phyloP scores from a whole-genome alignment of 176 grass and related monocot genomes.

The Olyra latifolia region DNA sequence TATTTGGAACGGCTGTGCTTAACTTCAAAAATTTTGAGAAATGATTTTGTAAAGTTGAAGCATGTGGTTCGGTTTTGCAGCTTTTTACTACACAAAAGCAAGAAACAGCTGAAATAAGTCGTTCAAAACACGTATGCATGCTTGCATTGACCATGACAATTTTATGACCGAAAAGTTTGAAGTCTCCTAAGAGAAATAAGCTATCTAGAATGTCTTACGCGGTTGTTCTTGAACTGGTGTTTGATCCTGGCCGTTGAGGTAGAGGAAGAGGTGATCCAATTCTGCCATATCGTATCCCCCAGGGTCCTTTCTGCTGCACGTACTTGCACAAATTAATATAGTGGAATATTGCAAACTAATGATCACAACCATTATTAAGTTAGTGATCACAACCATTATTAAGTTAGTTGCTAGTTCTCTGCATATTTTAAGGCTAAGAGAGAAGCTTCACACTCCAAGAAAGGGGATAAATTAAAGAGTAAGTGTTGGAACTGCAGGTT shows the following conservation, averaged over 20 bases:
- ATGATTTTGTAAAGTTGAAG: too few species aligned
- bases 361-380: not conserved
- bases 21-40: too few species aligned
- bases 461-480: slow-evolving; percentile 17
- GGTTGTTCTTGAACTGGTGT: slow-evolving; percentile 47
- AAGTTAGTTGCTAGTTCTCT: not conserved
- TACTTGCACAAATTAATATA: slow-evolving; percentile 42
- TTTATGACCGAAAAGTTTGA: not conserved
- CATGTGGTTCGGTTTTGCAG: too few species aligned
- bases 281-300: slow-evolving; percentile 50
- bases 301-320: slow-evolving; percentile 42
- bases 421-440: not conserved
- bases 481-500: not conserved
- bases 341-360: not conserved
- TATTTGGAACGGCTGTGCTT: too few species aligned
- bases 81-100: too few species aligned
- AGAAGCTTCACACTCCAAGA: slow-evolving; percentile 1
- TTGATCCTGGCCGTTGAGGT: slow-evolving; percentile 58
- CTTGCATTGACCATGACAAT: not conserved
- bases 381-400: not conserved
- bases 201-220: slow-evolving; percentile 26
- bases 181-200: not conserved
- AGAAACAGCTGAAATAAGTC: too few species aligned
- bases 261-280: slow-evolving; percentile 52
- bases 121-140: not conserved